Percentiles rank a stretch among this genome's conserved stretches.
Conservation (phyloP, 805 yeast genomes). For the Kluyveromyces starmeri region DNA sequence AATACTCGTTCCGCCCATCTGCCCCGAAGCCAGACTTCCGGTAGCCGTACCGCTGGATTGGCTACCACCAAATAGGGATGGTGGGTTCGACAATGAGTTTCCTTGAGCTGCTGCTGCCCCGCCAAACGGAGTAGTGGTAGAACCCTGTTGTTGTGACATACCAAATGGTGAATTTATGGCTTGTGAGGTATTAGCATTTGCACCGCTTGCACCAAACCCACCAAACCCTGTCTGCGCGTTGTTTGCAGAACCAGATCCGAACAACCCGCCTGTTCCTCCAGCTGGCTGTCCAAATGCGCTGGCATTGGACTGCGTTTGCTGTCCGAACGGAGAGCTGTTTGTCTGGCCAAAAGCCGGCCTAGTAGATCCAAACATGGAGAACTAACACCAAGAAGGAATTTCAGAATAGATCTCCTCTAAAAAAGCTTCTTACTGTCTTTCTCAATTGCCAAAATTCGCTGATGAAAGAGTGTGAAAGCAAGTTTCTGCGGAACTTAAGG, state of each 20-base stretch:
- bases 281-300: conserved; percentile 31
- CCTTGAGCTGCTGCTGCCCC: conserved; percentile 20
- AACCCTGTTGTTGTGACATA: conserved; percentile 17
- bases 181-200: conserved; percentile 11
- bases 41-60: conserved; percentile 17
- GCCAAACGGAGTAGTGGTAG: conserved; percentile 16
- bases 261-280: conserved; percentile 19
- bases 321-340: conserved; percentile 17
- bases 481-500: too few relatives aligned
- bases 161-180: conserved; percentile 26
- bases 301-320: conserved; percentile 2
- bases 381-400: background rate
- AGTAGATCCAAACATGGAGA: conserved; percentile 21
- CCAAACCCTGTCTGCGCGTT: conserved; percentile 30
- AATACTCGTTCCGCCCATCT: conserved; percentile 58
- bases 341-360: conserved; percentile 22
- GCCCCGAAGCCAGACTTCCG: conserved; percentile 12
- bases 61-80: conserved; percentile 15
- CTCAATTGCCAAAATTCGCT: too few relatives aligned
- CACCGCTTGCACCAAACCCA: conserved; percentile 20
- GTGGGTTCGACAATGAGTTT: conserved; percentile 6
- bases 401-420: too few relatives aligned
- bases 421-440: too few relatives aligned
- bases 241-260: conserved; percentile 31
- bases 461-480: too few relatives aligned